Evolutionary conservation across 140 eudicot species (phyloP).

Genomic region (Flaveria floridana): DNA sequence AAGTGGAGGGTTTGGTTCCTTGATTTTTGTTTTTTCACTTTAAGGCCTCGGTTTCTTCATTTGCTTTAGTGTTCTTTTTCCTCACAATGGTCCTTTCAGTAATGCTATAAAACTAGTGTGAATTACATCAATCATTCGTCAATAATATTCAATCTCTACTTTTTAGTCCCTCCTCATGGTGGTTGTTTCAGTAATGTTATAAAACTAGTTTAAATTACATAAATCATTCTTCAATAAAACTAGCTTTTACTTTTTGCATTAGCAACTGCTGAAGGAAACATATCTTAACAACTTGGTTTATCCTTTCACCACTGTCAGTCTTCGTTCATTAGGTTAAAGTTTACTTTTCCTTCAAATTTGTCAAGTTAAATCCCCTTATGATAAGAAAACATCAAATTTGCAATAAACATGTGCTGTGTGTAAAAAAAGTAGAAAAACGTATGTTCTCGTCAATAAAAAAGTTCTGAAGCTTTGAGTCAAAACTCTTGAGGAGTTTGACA

Average conservation of each 20-base stretch:
- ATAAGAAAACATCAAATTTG: background rate
- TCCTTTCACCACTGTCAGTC: background rate
- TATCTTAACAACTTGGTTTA: conserved; percentile 7
- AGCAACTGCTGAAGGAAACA: background rate
- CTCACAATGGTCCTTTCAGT: background rate
- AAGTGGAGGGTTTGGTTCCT: background rate
- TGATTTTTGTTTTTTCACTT: background rate
- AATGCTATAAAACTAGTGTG: background rate
- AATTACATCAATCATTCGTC: background rate
- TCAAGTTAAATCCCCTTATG: background rate
- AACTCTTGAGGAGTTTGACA: background rate
- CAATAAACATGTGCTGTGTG: background rate
- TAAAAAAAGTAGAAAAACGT: background rate
- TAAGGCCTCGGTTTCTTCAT: background rate
- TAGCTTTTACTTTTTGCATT: background rate
- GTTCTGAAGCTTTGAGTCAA: background rate
- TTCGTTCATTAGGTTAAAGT: background rate
- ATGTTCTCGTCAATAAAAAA: background rate
- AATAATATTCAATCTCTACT: background rate
- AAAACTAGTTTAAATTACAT: background rate
- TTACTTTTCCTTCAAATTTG: too few species aligned
- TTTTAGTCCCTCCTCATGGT: background rate
- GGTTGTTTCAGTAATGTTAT: background rate
- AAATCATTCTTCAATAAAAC: background rate
- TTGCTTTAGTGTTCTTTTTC: background rate